phyloP scores from a whole-genome alignment of 192 early-diverging fungal genomes.

The Rhizophagus sp. region DNA sequence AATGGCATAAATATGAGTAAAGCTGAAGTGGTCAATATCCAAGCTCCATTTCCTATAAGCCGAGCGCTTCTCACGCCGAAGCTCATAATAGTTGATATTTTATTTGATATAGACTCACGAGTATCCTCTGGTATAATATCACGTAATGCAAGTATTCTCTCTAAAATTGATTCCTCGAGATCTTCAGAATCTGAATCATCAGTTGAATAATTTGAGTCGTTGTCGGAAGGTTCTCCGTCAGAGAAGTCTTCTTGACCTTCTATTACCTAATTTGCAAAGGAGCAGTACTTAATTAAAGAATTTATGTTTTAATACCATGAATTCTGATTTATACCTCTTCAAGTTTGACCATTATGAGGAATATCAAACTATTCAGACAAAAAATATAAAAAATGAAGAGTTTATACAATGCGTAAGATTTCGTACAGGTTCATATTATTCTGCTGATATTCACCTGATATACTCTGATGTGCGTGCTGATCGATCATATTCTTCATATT shows the following conservation, averaged over 20 bases:
- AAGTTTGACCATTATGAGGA: constrained; percentile 21
- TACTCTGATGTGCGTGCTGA: too few relatives aligned
- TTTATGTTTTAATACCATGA: neutral
- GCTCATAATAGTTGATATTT: constrained; percentile 55
- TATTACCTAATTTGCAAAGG: constrained; percentile 51
- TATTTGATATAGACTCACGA: constrained; percentile 62
- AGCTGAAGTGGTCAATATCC: constrained; percentile 88
- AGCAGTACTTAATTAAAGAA: constrained; percentile 36
- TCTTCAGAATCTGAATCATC: constrained; percentile 70
- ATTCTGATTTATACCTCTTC: constrained; percentile 15
- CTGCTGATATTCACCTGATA: too few relatives aligned
- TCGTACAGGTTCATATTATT: too few relatives aligned
- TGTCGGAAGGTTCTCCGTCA: constrained; percentile 45
- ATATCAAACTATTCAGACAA: too few relatives aligned
- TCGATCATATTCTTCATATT: too few relatives aligned
- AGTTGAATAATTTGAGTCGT: constrained; percentile 56
- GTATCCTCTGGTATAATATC: constrained; percentile 84
- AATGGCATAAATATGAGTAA: constrained; percentile 83
- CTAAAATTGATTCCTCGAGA: constrained; percentile 74
- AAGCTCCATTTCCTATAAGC: constrained; percentile 79
- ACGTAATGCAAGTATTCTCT: constrained; percentile 79
- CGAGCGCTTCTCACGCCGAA: constrained; percentile 60
- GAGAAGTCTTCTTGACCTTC: constrained; percentile 54
- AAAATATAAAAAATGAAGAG: too few relatives aligned
- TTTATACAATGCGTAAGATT: too few relatives aligned